Evolutionary conservation across 2,329 filamentous ascomycete genomes (phyloP).

Genomic region (Pyrenophora seminiperda): DNA sequence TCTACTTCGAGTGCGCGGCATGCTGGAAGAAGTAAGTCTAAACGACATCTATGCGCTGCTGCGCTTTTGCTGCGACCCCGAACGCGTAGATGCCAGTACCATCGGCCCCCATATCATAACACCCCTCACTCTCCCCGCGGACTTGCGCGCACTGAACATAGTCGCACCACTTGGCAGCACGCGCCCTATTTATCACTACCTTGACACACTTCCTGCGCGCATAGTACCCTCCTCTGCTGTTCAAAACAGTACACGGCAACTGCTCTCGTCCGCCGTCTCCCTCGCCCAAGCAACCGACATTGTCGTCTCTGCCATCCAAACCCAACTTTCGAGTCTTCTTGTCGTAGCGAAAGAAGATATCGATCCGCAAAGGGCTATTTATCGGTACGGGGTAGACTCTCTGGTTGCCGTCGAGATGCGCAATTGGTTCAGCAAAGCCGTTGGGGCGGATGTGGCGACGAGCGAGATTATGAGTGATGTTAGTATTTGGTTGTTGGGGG

Average conservation of each 20-base stretch:
- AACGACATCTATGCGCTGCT: conserved; percentile 28
- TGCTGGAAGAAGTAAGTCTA: conserved; percentile 20
- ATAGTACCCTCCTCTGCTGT: conserved; percentile 4
- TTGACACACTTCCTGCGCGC: conserved; percentile 15
- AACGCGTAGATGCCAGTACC: not conserved
- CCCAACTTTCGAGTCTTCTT: conserved; percentile 17
- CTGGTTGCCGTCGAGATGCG: conserved; percentile 34
- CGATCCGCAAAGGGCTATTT: conserved; percentile 27
- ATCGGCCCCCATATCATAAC: conserved; percentile 25
- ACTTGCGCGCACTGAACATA: conserved; percentile 19
- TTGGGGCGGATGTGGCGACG: conserved; percentile 17
- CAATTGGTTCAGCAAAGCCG: conserved; percentile 25
- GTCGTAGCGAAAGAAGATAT: conserved; percentile 26
- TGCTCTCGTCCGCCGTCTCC: conserved; percentile 9
- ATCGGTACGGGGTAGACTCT: conserved; percentile 35
- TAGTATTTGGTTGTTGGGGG: conserved; percentile 15
- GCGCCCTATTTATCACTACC: conserved; percentile 14
- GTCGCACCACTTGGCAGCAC: conserved; percentile 25
- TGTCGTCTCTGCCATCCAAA: conserved; percentile 19
- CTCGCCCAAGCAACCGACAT: conserved; percentile 15
- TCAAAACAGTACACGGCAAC: conserved; percentile 11
- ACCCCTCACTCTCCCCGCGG: conserved; percentile 22
- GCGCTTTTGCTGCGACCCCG: conserved; percentile 23
- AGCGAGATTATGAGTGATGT: conserved; percentile 20
- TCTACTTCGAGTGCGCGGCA: conserved; percentile 11